These are phyloP conservation scores for Xylaria cubensis DNA, from an alignment of 495 filamentous ascomycete species.

Conservation along the genomic window DNA sequence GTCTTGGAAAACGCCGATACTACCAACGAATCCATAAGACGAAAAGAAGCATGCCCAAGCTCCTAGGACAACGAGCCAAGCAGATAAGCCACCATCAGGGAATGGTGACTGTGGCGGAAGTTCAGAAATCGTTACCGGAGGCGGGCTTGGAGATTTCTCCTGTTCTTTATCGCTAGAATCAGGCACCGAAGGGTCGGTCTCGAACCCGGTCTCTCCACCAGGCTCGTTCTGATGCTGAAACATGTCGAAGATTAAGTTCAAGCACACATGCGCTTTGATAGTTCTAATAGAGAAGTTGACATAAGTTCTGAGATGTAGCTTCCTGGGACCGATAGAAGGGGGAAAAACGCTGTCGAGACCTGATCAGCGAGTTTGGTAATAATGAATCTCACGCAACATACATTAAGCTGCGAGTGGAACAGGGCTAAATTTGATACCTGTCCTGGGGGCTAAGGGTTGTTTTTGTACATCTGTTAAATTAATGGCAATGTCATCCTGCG, in stretches of 20 bases:
- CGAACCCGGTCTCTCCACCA: background rate
- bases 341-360: background rate
- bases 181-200: background rate
- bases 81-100: slow-evolving; percentile 40
- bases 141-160: background rate
- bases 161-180: background rate
- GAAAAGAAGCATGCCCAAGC: slow-evolving; percentile 35
- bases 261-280: background rate
- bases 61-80: slow-evolving; percentile 42
- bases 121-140: background rate
- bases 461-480: background rate
- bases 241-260: background rate
- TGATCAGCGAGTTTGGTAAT: background rate
- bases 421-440: background rate
- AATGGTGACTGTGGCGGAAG: background rate
- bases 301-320: background rate
- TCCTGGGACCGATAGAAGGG: background rate
- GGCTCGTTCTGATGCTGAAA: background rate
- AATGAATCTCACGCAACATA: background rate
- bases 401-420: background rate
- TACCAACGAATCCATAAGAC: slow-evolving; percentile 35
- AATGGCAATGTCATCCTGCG: background rate
- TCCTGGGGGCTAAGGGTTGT: background rate
- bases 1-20: slow-evolving; percentile 40
- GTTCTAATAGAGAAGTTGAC: background rate